Percentiles rank a stretch among this genome's conserved stretches.
Evolutionary conservation across 2,329 filamentous ascomycete genomes (phyloP).

Genomic region (Fusarium tjaetaba): DNA sequence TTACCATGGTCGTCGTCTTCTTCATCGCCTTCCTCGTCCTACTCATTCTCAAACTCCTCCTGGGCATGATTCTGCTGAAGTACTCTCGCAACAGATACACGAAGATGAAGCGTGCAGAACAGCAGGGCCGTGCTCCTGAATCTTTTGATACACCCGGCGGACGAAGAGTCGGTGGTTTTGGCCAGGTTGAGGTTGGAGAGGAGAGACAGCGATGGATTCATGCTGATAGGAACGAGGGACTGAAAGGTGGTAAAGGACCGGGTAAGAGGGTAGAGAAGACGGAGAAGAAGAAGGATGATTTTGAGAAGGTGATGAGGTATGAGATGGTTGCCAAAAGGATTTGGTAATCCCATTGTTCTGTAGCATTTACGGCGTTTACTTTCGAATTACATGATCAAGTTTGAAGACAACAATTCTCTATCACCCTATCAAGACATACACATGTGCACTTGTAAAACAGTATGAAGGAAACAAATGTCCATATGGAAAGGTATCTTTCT

Average conservation of each 20-base stretch:
- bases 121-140: constrained; percentile 57
- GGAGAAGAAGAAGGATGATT: constrained; percentile 61
- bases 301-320: constrained; percentile 80
- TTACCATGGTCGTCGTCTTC: constrained; percentile 88
- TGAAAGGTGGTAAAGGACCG: constrained; percentile 63
- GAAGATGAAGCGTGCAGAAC: constrained; percentile 79
- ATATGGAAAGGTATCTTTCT: constrained; percentile 38
- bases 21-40: constrained; percentile 86
- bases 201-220: constrained; percentile 89
- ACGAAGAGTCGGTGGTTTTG: constrained; percentile 81
- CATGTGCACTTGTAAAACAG: neutral
- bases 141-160: constrained; percentile 73
- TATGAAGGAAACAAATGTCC: neutral
- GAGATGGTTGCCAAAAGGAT: constrained; percentile 98
- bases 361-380: constrained; percentile 20
- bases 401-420: neutral
- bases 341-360: constrained; percentile 67
- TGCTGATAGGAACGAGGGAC: constrained; percentile 79
- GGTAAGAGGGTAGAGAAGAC: constrained; percentile 63
- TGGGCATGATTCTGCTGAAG: constrained; percentile 87
- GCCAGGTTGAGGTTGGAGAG: constrained; percentile 87
- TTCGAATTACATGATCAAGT: neutral
- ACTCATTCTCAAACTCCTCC: constrained; percentile 82
- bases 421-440: neutral
- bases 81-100: constrained; percentile 83